Conservation (phyloP, 1,284 basidiomycete genomes). For the Pulveroboletus sp. region DNA sequence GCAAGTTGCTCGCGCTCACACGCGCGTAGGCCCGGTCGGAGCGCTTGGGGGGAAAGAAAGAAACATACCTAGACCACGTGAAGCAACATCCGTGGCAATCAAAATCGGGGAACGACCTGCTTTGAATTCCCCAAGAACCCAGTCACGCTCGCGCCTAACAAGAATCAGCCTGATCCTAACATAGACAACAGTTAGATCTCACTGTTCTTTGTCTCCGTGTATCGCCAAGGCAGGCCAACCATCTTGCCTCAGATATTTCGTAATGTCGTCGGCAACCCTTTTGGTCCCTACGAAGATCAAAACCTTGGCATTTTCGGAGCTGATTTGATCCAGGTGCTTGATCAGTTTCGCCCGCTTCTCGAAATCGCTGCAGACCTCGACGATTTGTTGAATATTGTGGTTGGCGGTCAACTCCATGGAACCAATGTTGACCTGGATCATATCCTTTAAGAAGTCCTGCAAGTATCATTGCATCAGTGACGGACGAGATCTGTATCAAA, state of each 20-base stretch:
- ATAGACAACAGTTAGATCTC: conserved; percentile 38
- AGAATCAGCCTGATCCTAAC: conserved; percentile 21
- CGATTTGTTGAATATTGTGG: conserved; percentile 95
- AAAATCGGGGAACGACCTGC: conserved; percentile 96
- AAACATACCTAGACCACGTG: conserved; percentile 98
- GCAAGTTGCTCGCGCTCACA: conserved; percentile 33
- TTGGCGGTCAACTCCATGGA: conserved; percentile 98
- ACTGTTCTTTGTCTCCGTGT: conserved; percentile 98
- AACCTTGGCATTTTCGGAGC: conserved; percentile 96
- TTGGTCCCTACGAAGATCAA: conserved; percentile 99
- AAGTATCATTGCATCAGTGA: conserved; percentile 1
- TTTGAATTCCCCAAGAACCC: conserved; percentile 99
- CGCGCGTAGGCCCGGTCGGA: conserved; percentile 29
- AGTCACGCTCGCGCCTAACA: conserved; percentile 94
- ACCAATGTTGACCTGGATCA: conserved; percentile 98
- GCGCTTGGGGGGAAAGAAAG: conserved; percentile 39
- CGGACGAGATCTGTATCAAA: not conserved
- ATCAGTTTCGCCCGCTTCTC: conserved; percentile 96
- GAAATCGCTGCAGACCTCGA: conserved; percentile 97
- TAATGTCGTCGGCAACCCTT: conserved; percentile 96
- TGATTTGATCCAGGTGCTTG: conserved; percentile 97
- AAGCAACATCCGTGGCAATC: conserved; percentile 97
- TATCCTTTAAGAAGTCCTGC: conserved; percentile 93
- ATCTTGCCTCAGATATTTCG: conserved; percentile 95
- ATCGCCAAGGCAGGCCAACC: conserved; percentile 99